A percentile compares a stretch with the other conserved stretches of the same genome.
phyloP scores from a whole-genome alignment of 495 filamentous ascomycete genomes.

The Chaetomium cochliodes region DNA sequence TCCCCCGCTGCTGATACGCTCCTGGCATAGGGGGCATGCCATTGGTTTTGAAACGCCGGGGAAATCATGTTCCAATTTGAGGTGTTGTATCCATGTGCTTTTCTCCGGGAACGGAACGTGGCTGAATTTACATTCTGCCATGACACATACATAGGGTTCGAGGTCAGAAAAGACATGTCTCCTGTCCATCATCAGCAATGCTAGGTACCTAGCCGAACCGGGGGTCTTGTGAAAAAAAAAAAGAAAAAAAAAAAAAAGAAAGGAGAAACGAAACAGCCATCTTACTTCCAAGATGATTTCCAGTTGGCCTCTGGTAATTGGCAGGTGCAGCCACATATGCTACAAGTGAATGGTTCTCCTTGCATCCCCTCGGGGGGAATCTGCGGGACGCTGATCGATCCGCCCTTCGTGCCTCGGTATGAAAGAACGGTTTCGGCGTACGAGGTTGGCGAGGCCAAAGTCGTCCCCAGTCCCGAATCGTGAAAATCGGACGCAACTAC shows the following conservation, averaged over 20 bases:
- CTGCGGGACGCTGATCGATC: slow-evolving; percentile 4
- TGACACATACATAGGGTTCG: not conserved
- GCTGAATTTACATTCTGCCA: not conserved
- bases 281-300: slow-evolving; percentile 11
- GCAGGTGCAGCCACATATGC: not conserved
- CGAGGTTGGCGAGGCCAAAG: not conserved
- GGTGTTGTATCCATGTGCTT: not conserved
- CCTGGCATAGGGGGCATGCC: not conserved
- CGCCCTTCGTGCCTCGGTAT: slow-evolving; percentile 3
- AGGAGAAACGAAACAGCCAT: not conserved
- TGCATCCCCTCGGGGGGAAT: not conserved
- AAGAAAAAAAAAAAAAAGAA: not conserved
- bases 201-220: not conserved
- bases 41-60: not conserved
- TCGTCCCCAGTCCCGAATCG: not conserved
- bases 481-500: slow-evolving; percentile 5
- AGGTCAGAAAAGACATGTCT: slow-evolving; percentile 1
- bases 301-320: not conserved
- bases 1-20: not conserved
- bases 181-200: not conserved
- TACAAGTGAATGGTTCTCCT: not conserved
- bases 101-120: not conserved
- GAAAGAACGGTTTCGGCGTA: slow-evolving; percentile 6
- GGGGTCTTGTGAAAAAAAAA: too few relatives aligned
- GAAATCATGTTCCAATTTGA: not conserved